Conservation (phyloP, 176 grass and related monocot species). For the Zoysia japonica region DNA sequence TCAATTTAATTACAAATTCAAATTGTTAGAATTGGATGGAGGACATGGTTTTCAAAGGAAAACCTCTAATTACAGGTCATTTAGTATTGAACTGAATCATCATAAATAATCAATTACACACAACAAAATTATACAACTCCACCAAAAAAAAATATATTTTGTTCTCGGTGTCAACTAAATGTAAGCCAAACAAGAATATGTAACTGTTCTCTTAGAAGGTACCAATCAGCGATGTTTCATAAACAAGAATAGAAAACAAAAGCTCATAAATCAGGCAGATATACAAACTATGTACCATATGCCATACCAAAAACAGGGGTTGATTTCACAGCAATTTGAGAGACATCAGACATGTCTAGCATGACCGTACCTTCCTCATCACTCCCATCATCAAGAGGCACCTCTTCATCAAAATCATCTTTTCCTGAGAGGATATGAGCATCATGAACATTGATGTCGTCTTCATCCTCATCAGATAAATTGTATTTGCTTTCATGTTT, state of each 20-base stretch:
- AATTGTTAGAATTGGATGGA: constrained; percentile 10
- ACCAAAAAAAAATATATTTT: neutral
- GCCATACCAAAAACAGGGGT: neutral
- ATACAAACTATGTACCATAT: constrained; percentile 9
- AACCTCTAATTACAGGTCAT: neutral
- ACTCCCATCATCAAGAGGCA: constrained; percentile 66
- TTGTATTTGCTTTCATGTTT: constrained; percentile 88
- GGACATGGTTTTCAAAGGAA: neutral
- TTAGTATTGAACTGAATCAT: constrained; percentile 12
- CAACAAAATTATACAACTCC: neutral
- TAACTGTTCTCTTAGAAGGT: neutral
- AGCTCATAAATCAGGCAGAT: neutral
- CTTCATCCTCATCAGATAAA: constrained; percentile 79
- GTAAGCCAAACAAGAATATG: neutral
- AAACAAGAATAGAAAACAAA: neutral
- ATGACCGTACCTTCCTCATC: constrained; percentile 51
- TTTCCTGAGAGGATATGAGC: constrained; percentile 39
- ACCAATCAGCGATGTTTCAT: neutral
- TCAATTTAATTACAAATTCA: constrained; percentile 16
- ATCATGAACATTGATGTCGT: constrained; percentile 33
- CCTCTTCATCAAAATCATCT: constrained; percentile 92
- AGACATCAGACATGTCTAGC: neutral
- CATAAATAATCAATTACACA: neutral
- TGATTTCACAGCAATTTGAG: neutral
- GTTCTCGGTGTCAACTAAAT: constrained; percentile 13